Percentiles rank a stretch among this genome's conserved stretches.
Conservation (phyloP, 495 filamentous ascomycete species). For the Aspergillus indologenus region DNA sequence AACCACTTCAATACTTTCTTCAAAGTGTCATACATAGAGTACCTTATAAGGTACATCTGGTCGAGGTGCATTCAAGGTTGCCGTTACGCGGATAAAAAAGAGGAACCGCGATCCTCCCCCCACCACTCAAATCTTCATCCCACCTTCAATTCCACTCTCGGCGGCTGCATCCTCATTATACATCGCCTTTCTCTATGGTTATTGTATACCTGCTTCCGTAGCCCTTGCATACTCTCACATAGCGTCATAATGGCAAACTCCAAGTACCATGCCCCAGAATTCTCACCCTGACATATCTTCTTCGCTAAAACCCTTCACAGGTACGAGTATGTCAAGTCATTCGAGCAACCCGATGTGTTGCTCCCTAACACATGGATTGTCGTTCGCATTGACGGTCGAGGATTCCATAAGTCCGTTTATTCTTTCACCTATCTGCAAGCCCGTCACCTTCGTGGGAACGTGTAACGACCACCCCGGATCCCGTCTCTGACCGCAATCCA, state of each 20-base stretch:
- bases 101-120: not conserved
- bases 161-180: not conserved
- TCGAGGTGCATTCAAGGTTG: too few species aligned
- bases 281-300: not conserved
- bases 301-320: slow-evolving; percentile 33
- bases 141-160: too few species aligned
- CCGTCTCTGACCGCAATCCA: slow-evolving; percentile 25
- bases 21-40: too few species aligned
- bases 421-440: too few species aligned
- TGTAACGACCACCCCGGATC: too few species aligned
- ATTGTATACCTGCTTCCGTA: not conserved
- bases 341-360: slow-evolving; percentile 76
- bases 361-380: slow-evolving; percentile 93
- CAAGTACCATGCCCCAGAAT: slow-evolving; percentile 40
- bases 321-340: slow-evolving; percentile 89
- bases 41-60: too few species aligned
- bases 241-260: slow-evolving; percentile 49
- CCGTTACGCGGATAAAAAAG: not conserved
- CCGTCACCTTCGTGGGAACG: too few species aligned
- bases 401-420: slow-evolving; percentile 77
- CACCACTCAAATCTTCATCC: not conserved
- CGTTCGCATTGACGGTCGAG: slow-evolving; percentile 85
- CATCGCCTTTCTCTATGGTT: not conserved
- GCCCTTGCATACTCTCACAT: not conserved
- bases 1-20: too few species aligned